phyloP scores from a whole-genome alignment of 352 stramenopile species.

The Phytopythium vexans region DNA sequence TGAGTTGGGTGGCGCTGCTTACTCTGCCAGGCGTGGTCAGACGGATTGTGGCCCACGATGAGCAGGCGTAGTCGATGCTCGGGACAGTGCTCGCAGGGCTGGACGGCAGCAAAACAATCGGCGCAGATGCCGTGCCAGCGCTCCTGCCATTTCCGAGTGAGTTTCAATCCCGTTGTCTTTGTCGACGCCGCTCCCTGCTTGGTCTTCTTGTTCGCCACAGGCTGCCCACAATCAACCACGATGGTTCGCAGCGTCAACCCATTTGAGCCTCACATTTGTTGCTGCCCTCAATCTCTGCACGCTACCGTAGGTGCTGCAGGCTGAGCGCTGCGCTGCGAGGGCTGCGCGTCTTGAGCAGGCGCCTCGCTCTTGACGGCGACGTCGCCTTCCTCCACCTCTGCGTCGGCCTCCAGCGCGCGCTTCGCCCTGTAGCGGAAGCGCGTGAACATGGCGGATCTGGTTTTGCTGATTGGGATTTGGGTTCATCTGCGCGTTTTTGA shows the following conservation, averaged over 20 bases:
- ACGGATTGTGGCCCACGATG: constrained; percentile 88
- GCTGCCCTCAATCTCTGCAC: too few species aligned
- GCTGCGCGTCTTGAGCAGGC: neutral
- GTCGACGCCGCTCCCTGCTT: neutral
- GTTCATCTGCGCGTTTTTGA: constrained; percentile 4
- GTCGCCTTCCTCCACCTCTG: constrained; percentile 10
- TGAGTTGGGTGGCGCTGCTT: constrained; percentile 4
- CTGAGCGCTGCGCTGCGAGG: too few species aligned
- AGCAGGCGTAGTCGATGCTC: constrained; percentile 74
- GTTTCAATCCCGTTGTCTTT: neutral
- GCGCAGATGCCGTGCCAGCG: constrained; percentile 76
- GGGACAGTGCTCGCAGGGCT: constrained; percentile 54
- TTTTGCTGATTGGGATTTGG: too few species aligned
- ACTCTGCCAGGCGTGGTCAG: constrained; percentile 86
- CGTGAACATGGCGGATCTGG: constrained; percentile 31
- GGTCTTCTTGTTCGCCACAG: constrained; percentile 3
- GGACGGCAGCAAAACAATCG: constrained; percentile 51
- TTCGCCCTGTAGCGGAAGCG: constrained; percentile 63
- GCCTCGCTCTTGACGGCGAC: constrained; percentile 3
- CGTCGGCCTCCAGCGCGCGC: constrained; percentile 20
- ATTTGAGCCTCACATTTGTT: too few species aligned
- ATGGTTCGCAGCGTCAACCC: neutral
- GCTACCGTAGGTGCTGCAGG: too few species aligned
- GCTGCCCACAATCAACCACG: neutral
- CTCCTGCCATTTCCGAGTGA: constrained; percentile 69